These are phyloP conservation scores for Thermochaetoides thermophila DNA, from an alignment of 495 filamentous ascomycete genomes.

Conservation along the genomic window DNA sequence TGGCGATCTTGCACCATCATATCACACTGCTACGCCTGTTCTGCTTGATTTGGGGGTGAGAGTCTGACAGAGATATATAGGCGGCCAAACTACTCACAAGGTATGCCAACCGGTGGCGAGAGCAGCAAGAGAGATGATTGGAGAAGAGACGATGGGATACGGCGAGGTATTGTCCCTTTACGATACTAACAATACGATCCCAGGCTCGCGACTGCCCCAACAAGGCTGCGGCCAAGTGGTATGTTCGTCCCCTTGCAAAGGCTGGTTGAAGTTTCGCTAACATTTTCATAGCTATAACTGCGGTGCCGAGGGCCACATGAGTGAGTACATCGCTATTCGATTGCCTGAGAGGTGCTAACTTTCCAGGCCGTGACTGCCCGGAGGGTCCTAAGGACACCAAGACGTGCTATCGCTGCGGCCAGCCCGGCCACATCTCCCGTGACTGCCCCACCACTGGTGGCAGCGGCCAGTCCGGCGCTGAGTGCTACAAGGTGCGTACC, in stretches of 20 bases:
- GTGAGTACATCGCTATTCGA: slow-evolving; percentile 31
- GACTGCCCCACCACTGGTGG: slow-evolving; percentile 54
- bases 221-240: slow-evolving; percentile 86
- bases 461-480: slow-evolving; percentile 26
- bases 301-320: slow-evolving; percentile 73
- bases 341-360: slow-evolving; percentile 4
- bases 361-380: slow-evolving; percentile 75
- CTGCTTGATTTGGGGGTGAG: slow-evolving; percentile 15
- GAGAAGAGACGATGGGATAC: too few species aligned
- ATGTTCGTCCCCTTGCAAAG: slow-evolving; percentile 16
- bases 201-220: slow-evolving; percentile 90
- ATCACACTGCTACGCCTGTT: too few species aligned
- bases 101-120: slow-evolving; percentile 25
- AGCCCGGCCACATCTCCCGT: slow-evolving; percentile 80
- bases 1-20: too few species aligned
- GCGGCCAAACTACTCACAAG: slow-evolving; percentile 35
- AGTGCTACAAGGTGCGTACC: slow-evolving; percentile 91
- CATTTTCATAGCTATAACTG: slow-evolving; percentile 29
- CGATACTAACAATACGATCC: too few species aligned
- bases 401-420: slow-evolving; percentile 87
- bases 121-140: slow-evolving; percentile 5
- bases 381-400: slow-evolving; percentile 75
- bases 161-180: too few species aligned
- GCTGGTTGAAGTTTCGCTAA: neutral
- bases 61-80: slow-evolving; percentile 32